Base-by-base conservation (phyloP, 1,139 yeast species). In the Kodamaea arcana region DNA sequence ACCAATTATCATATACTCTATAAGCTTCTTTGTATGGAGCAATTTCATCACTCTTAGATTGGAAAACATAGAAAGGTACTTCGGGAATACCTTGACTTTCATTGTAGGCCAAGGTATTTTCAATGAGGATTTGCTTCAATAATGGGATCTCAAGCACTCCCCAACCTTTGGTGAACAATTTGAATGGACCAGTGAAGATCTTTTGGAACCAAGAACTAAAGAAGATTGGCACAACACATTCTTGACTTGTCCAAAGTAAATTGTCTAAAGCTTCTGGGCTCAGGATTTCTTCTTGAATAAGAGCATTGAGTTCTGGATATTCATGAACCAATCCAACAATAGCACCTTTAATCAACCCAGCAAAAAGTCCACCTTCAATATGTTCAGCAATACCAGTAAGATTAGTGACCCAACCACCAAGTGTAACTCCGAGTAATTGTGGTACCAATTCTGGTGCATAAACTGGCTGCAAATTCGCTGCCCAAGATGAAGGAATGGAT, bases 31-130 rank as follows among this genome's bases (percentile, higher is more conserved):
- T 36, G 34, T 44, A 52, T 4, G 68, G 68, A 25, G 59, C 58
- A 32, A 65, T 47, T 4, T 44, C 43, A 41, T 64, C 71, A 3
- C 48, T 31, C 15, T 42, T 31, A 1, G 65, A 65, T 34, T 65
- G 69, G 46, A 52, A 63, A n/a, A 62, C 47, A 31, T 62, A 62
- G 2, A 65, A 29, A 0, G 69, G 70, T n/a, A 60, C 48, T 24
- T 54, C 38, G 1, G 70, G 70, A 18, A 47, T 43, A 11, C 45
- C 43, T 27, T 43, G 34, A 12, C 50, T 31, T 4, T 52, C 55
- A 22, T 22, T 24, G 16, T 59, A 41, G 3, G 63, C 52, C 31
- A 56, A 55, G 7, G 52, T 47, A 22, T 32, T 32, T 5, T 47
- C 39, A 10, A 33, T 35, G 16, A 59, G 31, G 5, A 54, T 42